Percentiles rank a stretch among this genome's conserved stretches.
Evolutionary conservation across 108 stramenopile species (phyloP).

Genomic region (Cyclostephanos tholiformis): DNA sequence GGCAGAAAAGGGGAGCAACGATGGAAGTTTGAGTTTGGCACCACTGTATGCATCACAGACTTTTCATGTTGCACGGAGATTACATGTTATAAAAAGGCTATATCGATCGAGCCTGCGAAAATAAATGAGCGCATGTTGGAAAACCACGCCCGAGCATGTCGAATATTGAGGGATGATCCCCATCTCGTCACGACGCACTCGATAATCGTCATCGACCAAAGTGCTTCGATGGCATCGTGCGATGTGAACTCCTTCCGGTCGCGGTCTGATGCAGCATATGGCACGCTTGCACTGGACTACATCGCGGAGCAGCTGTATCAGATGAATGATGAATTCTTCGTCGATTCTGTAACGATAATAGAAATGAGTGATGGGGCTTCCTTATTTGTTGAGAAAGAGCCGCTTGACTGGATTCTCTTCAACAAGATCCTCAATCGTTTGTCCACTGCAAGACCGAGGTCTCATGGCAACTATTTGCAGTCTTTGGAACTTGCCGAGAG

Average conservation of each 20-base stretch:
- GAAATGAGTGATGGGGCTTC: slow-evolving; percentile 52
- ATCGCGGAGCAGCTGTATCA: slow-evolving; percentile 65
- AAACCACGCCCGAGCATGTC: slow-evolving; percentile 35
- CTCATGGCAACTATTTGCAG: slow-evolving; percentile 44
- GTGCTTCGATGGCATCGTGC: slow-evolving; percentile 54
- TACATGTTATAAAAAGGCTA: slow-evolving; percentile 54
- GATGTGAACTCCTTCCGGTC: slow-evolving; percentile 57
- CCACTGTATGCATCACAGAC: slow-evolving; percentile 59
- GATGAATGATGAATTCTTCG: slow-evolving; percentile 43
- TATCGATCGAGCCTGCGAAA: slow-evolving; percentile 46
- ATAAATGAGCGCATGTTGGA: slow-evolving; percentile 25
- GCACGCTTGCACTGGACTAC: slow-evolving; percentile 58
- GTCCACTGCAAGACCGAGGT: slow-evolving; percentile 29
- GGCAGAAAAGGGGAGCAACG: slow-evolving; percentile 41
- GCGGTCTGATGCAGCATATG: slow-evolving; percentile 57
- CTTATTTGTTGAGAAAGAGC: slow-evolving; percentile 48
- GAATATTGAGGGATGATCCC: slow-evolving; percentile 52
- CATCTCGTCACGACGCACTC: slow-evolving; percentile 59
- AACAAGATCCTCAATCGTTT: slow-evolving; percentile 51
- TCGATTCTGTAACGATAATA: slow-evolving; percentile 62
- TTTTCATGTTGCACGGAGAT: slow-evolving; percentile 42
- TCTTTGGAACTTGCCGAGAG: slow-evolving; percentile 27
- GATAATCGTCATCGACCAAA: slow-evolving; percentile 65
- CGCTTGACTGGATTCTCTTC: slow-evolving; percentile 53
- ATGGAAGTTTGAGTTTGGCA: slow-evolving; percentile 59